These are phyloP conservation scores for Aotearoamyces nothofagi DNA, from an alignment of 2,329 filamentous ascomycete genomes.

Conservation along the genomic window DNA sequence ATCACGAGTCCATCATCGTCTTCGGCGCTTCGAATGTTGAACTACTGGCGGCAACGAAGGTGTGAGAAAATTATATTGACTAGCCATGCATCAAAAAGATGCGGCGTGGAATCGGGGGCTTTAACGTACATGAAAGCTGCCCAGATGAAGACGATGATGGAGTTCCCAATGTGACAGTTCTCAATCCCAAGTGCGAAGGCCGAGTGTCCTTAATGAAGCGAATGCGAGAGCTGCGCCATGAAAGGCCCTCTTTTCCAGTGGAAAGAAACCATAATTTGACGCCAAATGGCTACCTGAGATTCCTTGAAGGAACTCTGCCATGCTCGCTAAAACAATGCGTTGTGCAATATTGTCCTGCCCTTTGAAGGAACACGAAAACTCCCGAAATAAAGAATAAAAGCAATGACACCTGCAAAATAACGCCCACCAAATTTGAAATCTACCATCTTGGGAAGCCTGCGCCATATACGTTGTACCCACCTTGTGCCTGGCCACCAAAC, in stretches of 20 bases:
- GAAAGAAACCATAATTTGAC: constrained; percentile 12
- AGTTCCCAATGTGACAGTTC: constrained; percentile 34
- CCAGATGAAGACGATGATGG: constrained; percentile 55
- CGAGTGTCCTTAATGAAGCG: constrained; percentile 10
- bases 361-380: constrained; percentile 15
- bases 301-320: constrained; percentile 24
- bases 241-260: constrained; percentile 13
- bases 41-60: constrained; percentile 23
- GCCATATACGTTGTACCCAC: constrained; percentile 90
- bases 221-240: constrained; percentile 13
- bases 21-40: constrained; percentile 23
- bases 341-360: constrained; percentile 16
- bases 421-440: constrained; percentile 15
- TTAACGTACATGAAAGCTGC: constrained; percentile 51
- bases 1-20: constrained; percentile 47
- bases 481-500: constrained; percentile 79
- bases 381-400: constrained; percentile 20
- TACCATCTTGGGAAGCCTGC: constrained; percentile 58
- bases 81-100: constrained; percentile 20
- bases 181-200: constrained; percentile 11
- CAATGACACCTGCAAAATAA: constrained; percentile 14
- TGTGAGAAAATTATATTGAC: constrained; percentile 33
- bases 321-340: constrained; percentile 30
- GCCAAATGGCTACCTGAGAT: constrained; percentile 19
- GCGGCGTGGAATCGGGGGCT: constrained; percentile 24